Evolutionary conservation across 176 grass and related monocot species (phyloP).

Genomic region (Bromus sterilis): DNA sequence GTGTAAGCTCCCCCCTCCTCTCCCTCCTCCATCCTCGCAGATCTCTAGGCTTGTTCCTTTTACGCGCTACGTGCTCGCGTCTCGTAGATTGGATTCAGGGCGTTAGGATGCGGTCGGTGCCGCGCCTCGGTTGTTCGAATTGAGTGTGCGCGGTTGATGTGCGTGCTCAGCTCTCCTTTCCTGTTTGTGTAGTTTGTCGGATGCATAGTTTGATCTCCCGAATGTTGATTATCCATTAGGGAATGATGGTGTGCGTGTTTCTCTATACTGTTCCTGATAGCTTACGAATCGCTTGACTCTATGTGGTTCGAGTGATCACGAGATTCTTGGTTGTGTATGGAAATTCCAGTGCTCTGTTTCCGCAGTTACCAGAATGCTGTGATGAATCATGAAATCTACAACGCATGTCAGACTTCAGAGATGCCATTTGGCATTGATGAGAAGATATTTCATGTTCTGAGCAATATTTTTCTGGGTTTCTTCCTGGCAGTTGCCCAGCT

Average conservation of each 20-base stretch:
- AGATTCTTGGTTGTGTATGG: too few relatives aligned
- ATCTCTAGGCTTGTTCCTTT: not conserved
- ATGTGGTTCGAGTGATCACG: too few relatives aligned
- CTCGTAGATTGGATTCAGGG: not conserved
- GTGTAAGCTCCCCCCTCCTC: constrained; percentile 27
- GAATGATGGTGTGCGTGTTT: not conserved
- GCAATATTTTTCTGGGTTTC: not conserved
- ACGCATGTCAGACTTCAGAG: constrained; percentile 46
- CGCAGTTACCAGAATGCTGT: not conserved
- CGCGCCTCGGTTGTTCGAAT: not conserved
- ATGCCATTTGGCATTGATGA: constrained; percentile 37
- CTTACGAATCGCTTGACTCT: too few relatives aligned
- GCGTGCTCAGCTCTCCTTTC: too few relatives aligned
- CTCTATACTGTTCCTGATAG: too few relatives aligned
- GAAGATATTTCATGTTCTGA: constrained; percentile 33
- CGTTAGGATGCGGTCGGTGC: not conserved
- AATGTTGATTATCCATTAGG: not conserved
- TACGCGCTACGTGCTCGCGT: not conserved
- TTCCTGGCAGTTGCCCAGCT: not conserved
- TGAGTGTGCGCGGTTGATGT: not conserved
- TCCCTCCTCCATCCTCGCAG: not conserved
- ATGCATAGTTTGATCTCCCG: not conserved
- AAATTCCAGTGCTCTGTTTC: not conserved
- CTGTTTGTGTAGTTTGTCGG: too few relatives aligned
- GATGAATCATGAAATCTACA: constrained; percentile 12